phyloP scores from a whole-genome alignment of 139 green algal species.

The Coelastrella sp. region DNA sequence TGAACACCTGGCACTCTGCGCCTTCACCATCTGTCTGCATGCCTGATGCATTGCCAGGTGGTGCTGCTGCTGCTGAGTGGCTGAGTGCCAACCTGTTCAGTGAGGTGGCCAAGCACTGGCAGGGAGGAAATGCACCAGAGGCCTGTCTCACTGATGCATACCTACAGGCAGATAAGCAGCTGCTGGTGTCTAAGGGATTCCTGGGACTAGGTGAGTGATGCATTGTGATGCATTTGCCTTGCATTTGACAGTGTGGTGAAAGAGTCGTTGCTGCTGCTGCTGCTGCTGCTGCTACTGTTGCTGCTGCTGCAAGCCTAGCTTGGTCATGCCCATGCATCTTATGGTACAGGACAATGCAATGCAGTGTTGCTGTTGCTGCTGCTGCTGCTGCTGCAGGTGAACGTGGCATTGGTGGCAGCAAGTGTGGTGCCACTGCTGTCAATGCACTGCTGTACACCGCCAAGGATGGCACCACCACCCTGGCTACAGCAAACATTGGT shows the following conservation, averaged over 20 bases:
- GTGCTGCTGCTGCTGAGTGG: conserved; percentile 80
- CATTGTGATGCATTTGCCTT: no score
- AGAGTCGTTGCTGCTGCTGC: neutral
- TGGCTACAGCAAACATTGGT: conserved; percentile 90
- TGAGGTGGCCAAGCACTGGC: conserved; percentile 74
- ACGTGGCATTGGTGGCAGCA: conserved; percentile 89
- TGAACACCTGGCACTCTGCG: neutral
- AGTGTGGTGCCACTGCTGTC: conserved; percentile 88
- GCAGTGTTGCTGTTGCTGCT: neutral
- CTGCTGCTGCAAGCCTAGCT: neutral
- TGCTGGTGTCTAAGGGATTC: conserved; percentile 81
- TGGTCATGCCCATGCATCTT: neutral
- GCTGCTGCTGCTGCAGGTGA: conserved; percentile 61
- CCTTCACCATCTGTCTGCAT: no score
- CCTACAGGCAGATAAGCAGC: conserved; percentile 67
- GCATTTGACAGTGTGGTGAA: neutral
- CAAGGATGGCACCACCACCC: conserved; percentile 50
- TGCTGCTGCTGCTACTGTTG: neutral
- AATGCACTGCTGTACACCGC: conserved; percentile 61
- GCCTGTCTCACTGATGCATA: conserved; percentile 60
- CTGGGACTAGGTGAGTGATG: conserved; percentile 72
- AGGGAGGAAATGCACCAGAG: conserved; percentile 52
- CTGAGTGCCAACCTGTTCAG: conserved; percentile 72
- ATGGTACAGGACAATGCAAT: neutral
- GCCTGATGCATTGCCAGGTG: no score